Conservation (phyloP, 495 filamentous ascomycete genomes). For the Sabuloglossum arenarium region DNA sequence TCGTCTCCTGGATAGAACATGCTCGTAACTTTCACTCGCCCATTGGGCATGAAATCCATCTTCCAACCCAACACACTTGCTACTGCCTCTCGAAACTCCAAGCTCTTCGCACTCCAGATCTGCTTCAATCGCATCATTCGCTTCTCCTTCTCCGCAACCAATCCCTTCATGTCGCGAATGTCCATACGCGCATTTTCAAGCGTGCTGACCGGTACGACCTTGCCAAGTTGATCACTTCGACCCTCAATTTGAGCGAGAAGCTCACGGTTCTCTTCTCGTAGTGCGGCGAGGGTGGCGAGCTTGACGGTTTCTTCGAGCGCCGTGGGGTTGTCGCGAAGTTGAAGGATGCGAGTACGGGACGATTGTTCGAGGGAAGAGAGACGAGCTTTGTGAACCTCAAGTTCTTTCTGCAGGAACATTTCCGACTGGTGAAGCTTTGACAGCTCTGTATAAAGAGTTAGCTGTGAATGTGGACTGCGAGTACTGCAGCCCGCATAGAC, state of each 20-base stretch:
- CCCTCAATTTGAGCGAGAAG: constrained; percentile 57
- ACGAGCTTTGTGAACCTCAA: constrained; percentile 47
- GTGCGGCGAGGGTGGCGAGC: constrained; percentile 45
- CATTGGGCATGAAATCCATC: constrained; percentile 80
- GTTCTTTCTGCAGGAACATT: constrained; percentile 49
- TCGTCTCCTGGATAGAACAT: constrained; percentile 43
- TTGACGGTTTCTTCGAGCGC: constrained; percentile 66
- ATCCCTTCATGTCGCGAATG: constrained; percentile 45
- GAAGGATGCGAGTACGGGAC: constrained; percentile 65
- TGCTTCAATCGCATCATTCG: constrained; percentile 65
- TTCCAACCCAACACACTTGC: constrained; percentile 79
- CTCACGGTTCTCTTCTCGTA: constrained; percentile 67
- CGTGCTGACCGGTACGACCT: constrained; percentile 51
- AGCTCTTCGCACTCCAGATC: constrained; percentile 70
- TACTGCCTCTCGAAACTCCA: constrained; percentile 86
- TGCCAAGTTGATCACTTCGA: constrained; percentile 16
- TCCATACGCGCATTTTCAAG: constrained; percentile 54
- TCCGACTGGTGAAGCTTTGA: constrained; percentile 42
- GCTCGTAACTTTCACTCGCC: constrained; percentile 67
- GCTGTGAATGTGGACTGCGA: too few species aligned
- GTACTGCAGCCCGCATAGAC: neutral
- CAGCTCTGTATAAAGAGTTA: constrained; percentile 14
- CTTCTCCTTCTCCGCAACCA: constrained; percentile 69
- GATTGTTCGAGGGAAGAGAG: constrained; percentile 48
- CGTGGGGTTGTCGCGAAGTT: constrained; percentile 78